Base-by-base conservation (phyloP, 345 rosid species). In the Melastoma malabathricum region DNA sequence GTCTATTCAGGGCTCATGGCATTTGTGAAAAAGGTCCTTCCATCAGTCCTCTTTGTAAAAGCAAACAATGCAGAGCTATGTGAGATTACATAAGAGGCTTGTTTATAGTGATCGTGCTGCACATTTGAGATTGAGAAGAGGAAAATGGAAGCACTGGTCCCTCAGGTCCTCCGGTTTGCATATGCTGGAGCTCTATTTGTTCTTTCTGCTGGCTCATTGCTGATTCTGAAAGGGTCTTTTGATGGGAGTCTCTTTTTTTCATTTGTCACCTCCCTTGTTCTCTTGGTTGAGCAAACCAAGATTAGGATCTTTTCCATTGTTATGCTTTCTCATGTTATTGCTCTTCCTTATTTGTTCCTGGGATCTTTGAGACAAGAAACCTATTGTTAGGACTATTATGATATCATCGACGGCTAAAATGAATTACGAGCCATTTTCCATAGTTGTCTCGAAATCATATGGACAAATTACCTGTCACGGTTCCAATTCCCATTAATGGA, bases 401-500 rank as follows among this genome's bases (percentile, higher is more conserved):
- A 31, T 31, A 31, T 31, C n/a, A n/a, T n/a, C n/a, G n/a, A n/a
- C n/a, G n/a, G n/a, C n/a, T n/a, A n/a, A n/a, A n/a, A n/a, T n/a
- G n/a, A n/a, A n/a, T n/a, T n/a, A n/a, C n/a, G n/a, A n/a, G n/a
- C n/a, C n/a, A n/a, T n/a, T n/a, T n/a, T n/a, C n/a, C n/a, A n/a
- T n/a, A n/a, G n/a, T n/a, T n/a, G n/a, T n/a, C n/a, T n/a, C n/a
- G n/a, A n/a, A n/a, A n/a, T n/a, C n/a, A n/a, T n/a, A n/a, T n/a
- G n/a, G n/a, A n/a, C n/a, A 15, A 52, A 50, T 68, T 72, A 86
- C 94, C 94, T 43, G 96, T 84, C 65, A 94, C 98, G 61, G 84
- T 84, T 77, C 98, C 96, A 59, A 90, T 90, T 57, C 95, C 98
- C 96, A 92, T 84, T 55, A 92, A 50, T 34, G n/a, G 98, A 87